phyloP scores from a whole-genome alignment of 1,284 basidiomycete species.

The Somion occarium region DNA sequence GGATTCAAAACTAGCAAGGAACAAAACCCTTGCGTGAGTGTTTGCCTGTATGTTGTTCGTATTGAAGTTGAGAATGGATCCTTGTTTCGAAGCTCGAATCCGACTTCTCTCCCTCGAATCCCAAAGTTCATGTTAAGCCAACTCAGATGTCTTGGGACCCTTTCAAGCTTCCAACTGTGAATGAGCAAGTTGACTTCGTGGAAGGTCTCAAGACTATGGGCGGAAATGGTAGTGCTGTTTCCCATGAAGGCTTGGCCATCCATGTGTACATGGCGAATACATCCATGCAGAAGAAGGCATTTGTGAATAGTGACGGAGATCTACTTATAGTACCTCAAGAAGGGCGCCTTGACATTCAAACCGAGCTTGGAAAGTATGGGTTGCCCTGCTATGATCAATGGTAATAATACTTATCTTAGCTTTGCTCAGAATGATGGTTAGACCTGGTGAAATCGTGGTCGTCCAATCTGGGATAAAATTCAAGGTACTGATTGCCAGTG shows the following conservation, averaged over 20 bases:
- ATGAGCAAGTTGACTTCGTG: constrained; percentile 6
- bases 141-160: constrained; percentile 5
- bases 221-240: constrained; percentile 2
- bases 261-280: constrained; percentile 5
- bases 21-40: constrained; percentile 3
- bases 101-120: constrained; percentile 7
- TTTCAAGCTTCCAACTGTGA: constrained; percentile 1
- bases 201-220: constrained; percentile 6
- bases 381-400: neutral
- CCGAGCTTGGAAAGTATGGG: constrained; percentile 6
- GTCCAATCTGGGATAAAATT: constrained; percentile 66
- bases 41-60: no score
- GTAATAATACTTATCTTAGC: neutral
- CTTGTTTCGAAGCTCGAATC: neutral
- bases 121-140: constrained; percentile 3
- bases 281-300: constrained; percentile 9
- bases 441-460: constrained; percentile 59
- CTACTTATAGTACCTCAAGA: constrained; percentile 4
- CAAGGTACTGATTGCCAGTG: constrained; percentile 36
- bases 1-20: neutral
- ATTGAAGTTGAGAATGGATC: no score
- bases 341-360: constrained; percentile 7
- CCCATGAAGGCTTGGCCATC: constrained; percentile 3
- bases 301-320: constrained; percentile 8
- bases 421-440: constrained; percentile 42